Evolutionary conservation across 306 rosid genomes (phyloP).

Genomic region (Oxytropis ochrocephala): DNA sequence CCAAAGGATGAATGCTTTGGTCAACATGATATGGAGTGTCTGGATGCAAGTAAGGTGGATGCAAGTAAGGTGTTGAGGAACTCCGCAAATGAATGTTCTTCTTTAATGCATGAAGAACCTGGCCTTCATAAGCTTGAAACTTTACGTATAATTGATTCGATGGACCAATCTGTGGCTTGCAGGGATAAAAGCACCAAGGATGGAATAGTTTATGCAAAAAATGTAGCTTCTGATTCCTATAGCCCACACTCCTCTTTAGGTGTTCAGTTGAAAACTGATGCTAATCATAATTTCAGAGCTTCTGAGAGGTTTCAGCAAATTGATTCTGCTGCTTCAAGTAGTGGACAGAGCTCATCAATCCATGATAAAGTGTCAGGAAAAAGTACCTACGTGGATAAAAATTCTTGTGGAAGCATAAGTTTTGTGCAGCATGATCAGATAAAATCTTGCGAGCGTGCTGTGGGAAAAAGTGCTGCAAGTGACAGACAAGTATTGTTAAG

Average conservation of each 20-base stretch:
- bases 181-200: slow-evolving; percentile 6
- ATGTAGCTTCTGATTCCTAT: slow-evolving; percentile 22
- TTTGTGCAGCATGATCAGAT: slow-evolving; percentile 16
- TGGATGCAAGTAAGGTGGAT: slow-evolving; percentile 13
- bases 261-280: slow-evolving; percentile 22
- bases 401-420: slow-evolving; percentile 22
- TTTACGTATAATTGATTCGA: slow-evolving; percentile 24
- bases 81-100: slow-evolving; percentile 16
- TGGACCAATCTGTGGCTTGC: slow-evolving; percentile 11
- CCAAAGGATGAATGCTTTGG: slow-evolving; percentile 30
- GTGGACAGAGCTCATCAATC: slow-evolving; percentile 20
- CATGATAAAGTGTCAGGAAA: slow-evolving; percentile 15
- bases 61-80: slow-evolving; percentile 1
- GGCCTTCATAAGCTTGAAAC: slow-evolving; percentile 17
- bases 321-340: slow-evolving; percentile 26
- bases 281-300: slow-evolving; percentile 1
- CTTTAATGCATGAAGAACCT: slow-evolving; percentile 15
- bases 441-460: slow-evolving; percentile 18
- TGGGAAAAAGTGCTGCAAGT: slow-evolving; percentile 4
- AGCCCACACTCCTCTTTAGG: not conserved
- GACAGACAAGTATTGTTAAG: slow-evolving; percentile 11
- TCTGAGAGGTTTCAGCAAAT: slow-evolving; percentile 23
- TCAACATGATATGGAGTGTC: slow-evolving; percentile 14
- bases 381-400: slow-evolving; percentile 14
- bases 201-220: slow-evolving; percentile 5